Evolutionary conservation across 139 green algal genomes (phyloP).

Genomic region (Chlamydomonas asymmetrica): DNA sequence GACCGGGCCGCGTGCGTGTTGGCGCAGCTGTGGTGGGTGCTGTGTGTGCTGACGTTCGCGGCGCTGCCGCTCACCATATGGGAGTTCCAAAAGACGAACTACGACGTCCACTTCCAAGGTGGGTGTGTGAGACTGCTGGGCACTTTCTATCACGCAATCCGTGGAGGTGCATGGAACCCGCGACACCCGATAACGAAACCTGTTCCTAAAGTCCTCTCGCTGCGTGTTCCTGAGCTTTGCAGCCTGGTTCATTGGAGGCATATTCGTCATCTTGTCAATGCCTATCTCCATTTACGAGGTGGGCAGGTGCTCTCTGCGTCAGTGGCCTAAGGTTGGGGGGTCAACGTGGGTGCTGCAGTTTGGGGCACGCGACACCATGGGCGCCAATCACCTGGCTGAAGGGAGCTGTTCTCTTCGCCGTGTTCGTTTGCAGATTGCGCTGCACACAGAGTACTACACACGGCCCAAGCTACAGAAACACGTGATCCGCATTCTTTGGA

Average conservation of each 20-base stretch:
- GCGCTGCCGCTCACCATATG: conserved; percentile 76
- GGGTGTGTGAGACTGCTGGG: not conserved
- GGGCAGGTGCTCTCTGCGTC: not conserved
- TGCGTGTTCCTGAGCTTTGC: conserved; percentile 4
- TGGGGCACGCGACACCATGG: too few species aligned
- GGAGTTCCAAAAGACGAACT: conserved; percentile 66
- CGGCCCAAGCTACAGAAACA: conserved; percentile 84
- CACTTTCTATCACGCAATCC: not conserved
- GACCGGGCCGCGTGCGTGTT: not conserved
- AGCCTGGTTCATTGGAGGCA: conserved; percentile 89
- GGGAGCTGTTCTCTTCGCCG: not conserved
- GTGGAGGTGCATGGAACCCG: not conserved
- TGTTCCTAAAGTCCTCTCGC: not conserved
- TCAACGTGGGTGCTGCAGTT: too few species aligned
- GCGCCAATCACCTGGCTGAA: too few species aligned
- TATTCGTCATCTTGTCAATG: conserved; percentile 90
- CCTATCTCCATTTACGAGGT: conserved; percentile 92
- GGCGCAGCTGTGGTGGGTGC: conserved; percentile 53
- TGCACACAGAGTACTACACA: conserved; percentile 95
- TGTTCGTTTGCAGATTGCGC: conserved; percentile 64
- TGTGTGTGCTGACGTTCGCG: conserved; percentile 59
- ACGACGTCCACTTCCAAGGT: conserved; percentile 33
- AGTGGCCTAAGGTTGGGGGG: not conserved
- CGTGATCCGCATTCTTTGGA: conserved; percentile 88
- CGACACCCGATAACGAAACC: not conserved